Base-by-base conservation (phyloP, 179 eudicot genomes). In the Beta corolliflora region DNA sequence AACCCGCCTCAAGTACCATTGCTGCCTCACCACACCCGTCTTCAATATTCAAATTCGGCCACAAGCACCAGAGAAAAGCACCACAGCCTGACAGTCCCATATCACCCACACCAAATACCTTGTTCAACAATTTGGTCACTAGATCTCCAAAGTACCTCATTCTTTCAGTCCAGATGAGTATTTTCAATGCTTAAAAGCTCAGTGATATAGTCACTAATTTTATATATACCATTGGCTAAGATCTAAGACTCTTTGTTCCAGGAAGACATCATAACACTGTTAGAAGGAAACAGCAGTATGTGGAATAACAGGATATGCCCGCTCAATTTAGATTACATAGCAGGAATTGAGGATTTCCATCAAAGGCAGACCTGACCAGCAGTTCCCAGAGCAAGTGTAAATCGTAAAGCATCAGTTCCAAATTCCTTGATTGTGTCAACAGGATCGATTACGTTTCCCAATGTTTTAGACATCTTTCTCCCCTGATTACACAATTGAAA, bases 371-470 rank as follows among this genome's bases (percentile, higher is more conserved):
- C 99, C 98, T 96, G 98, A 80, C 99, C 99, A 87, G 96, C 90
- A 80, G 99, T 93, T 86, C 98, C 99, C 69, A 96, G 82, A 61
- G 99, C 91, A 81, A 96, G 91, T 58, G 97, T 89, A 84, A 96
- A 96, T 46, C 99, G 91, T 76, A 96, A 86, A 78, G 99, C 99
- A 88, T 96, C 99, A 23, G 97, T 93, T 75, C 99, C 99, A 75
- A 88, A 96, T 69, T 94, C 99, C 84, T 88, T 85, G 83, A 96
- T 84, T 46, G 97, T 93, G 82, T 94, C 98, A 83, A 97, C 85
- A 65, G 98, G 98, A 84, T 97, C 97, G 76, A 93, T 91, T 72
- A 97, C 98, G 88, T 97, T 97, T 75, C 99, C 99, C 80, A 94
- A 80, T 53, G 98, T 84, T 88, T 97, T 97, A 44, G 99, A 97